A percentile compares a stretch with the other conserved stretches of the same genome.
phyloP scores from a whole-genome alignment of 352 stramenopile species.

The Globisporangium perplexum region DNA sequence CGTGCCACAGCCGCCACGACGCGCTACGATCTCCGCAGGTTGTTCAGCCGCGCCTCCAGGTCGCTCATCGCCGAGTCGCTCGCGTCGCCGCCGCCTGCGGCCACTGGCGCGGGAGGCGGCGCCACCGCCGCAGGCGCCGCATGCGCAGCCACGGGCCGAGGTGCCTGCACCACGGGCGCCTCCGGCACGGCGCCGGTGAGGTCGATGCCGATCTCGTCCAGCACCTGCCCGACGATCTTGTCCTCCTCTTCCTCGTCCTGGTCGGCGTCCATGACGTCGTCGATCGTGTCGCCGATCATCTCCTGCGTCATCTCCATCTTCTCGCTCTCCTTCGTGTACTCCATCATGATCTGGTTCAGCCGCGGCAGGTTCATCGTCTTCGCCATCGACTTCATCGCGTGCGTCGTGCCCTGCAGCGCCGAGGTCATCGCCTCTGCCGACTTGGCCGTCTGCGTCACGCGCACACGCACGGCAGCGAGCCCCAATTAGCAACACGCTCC shows the following conservation, averaged over 20 bases:
- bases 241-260: constrained; percentile 96
- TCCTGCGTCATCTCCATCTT: constrained; percentile 98
- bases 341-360: constrained; percentile 98
- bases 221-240: constrained; percentile 94
- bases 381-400: constrained; percentile 84
- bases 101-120: constrained; percentile 40
- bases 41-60: constrained; percentile 96
- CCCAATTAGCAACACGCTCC: too few relatives aligned
- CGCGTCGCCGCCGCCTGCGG: constrained; percentile 41
- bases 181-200: constrained; percentile 91
- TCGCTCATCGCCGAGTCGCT: constrained; percentile 90
- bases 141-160: constrained; percentile 35
- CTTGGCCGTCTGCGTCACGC: constrained; percentile 86
- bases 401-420: constrained; percentile 75
- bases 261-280: constrained; percentile 95
- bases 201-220: constrained; percentile 96
- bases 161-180: constrained; percentile 58
- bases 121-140: constrained; percentile 32
- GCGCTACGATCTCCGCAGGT: constrained; percentile 81
- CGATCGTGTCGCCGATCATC: constrained; percentile 97
- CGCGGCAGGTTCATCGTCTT: constrained; percentile 95
- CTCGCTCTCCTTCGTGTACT: constrained; percentile 98
- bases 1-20: too few relatives aligned
- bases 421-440: constrained; percentile 95
- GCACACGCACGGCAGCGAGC: constrained; percentile 4